Evolutionary conservation across 306 rosid genomes (phyloP), one percentile per base, ranked within the genome.

Genomic region (Hylodesmum podocarpum): DNA sequence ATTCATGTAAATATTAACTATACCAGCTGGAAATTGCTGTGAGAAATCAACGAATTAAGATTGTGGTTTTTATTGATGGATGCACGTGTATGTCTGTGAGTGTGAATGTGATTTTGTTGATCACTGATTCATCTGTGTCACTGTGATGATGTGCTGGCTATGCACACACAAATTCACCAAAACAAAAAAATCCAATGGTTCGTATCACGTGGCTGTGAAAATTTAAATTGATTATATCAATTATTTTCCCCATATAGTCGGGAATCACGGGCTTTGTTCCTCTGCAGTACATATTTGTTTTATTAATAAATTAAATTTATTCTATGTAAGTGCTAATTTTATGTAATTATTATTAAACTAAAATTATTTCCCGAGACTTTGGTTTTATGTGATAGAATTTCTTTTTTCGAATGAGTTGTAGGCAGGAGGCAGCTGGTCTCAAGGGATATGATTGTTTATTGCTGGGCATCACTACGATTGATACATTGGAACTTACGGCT

Each of bases 261-360:
- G 76, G 89, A 87, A 89, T 89, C 89, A 80, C 91, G 94, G 88
- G 86, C 47, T 46, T 80, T 78, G 86, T 78, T 89, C 81, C 86
- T 78, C 76, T 75, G 5, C 49, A 36, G n/a, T 24, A 25, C 8
- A 10, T 24, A 22, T 55, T 37, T 72, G 16, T 36, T 39, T 55
- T 72, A 13, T 53, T 18, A 21, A 31, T 47, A 65, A 11, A n/a
- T 46, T 46, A 70, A 70, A 18, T 47, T 5, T 66, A 14, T 66
- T 66, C 54, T 66, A 16, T 66, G 15, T 4, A 25, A 43, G 4
- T 41, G n/a, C n/a, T n/a, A 14, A 15, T 66, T 31, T 19, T 13
- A 13, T 8, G 1, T 16, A 10, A 29, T 4, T 34, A 5, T 2
- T 29, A 8, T 44, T 68, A n/a, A 70, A 29, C 40, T 4, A 36